phyloP scores from a whole-genome alignment of 371 early-diverging fungal species.

The Dichotomocladium elegans region DNA sequence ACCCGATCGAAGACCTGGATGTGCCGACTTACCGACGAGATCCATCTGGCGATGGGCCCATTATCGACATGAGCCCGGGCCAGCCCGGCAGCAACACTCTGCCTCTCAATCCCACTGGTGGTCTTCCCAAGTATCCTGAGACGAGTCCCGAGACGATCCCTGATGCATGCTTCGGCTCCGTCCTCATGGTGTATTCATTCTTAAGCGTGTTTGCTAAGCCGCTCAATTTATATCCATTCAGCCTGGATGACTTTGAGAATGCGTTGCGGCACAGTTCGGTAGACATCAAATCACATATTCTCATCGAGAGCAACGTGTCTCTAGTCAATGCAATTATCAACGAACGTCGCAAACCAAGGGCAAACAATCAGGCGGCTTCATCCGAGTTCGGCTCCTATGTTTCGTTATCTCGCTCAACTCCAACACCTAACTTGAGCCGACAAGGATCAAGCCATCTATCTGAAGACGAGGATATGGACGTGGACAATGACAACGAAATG shows the following conservation, averaged over 20 bases:
- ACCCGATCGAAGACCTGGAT: constrained; percentile 62
- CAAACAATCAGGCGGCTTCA: neutral
- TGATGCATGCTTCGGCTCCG: constrained; percentile 24
- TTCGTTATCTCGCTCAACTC: neutral
- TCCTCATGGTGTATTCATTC: constrained; percentile 46
- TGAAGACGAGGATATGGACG: no score
- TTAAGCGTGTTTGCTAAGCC: constrained; percentile 38
- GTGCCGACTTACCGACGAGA: constrained; percentile 34
- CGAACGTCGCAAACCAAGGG: constrained; percentile 18
- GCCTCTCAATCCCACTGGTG: constrained; percentile 31
- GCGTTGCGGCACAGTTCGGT: constrained; percentile 24
- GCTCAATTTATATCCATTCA: constrained; percentile 33
- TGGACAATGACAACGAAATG: no score
- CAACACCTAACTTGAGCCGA: neutral
- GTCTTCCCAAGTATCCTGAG: constrained; percentile 17
- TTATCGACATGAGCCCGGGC: constrained; percentile 35
- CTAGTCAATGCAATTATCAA: constrained; percentile 40
- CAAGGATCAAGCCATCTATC: no score
- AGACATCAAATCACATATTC: constrained; percentile 16
- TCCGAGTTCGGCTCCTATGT: neutral
- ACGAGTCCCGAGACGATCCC: constrained; percentile 24
- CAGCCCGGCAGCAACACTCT: constrained; percentile 3
- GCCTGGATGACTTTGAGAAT: constrained; percentile 43
- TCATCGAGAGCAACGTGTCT: constrained; percentile 34
- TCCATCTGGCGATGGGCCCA: constrained; percentile 21